Percentiles rank a stretch among this genome's conserved stretches.
Evolutionary conservation across 2,329 filamentous ascomycete genomes (phyloP).

Genomic region (Pseudofabraea citricarpa): DNA sequence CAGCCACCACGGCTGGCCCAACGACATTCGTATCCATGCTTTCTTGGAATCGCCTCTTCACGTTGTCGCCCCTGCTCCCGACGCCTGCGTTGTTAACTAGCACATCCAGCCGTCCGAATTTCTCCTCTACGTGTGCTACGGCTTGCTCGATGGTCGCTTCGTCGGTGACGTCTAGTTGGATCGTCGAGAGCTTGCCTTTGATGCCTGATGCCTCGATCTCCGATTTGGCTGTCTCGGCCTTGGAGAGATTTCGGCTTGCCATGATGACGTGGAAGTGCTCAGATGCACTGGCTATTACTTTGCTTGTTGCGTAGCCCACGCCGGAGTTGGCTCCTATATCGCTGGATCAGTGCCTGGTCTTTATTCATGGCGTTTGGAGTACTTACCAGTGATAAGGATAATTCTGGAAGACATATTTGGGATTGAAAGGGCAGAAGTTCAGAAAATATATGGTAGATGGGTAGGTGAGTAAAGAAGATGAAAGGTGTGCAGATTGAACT

Average conservation of each 20-base stretch:
- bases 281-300: conserved; percentile 4
- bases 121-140: conserved; percentile 17
- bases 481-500: too few species aligned
- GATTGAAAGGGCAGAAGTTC: too few species aligned
- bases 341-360: conserved; percentile 10
- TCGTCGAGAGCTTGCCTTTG: conserved; percentile 12
- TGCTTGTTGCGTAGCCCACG: conserved; percentile 33
- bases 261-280: conserved; percentile 19
- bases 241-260: conserved; percentile 16
- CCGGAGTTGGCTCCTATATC: conserved; percentile 37
- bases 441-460: too few species aligned
- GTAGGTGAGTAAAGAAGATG: too few species aligned
- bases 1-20: conserved; percentile 6
- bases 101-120: conserved; percentile 27
- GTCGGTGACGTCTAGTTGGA: conserved; percentile 27
- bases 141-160: conserved; percentile 27
- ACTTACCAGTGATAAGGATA: conserved; percentile 11
- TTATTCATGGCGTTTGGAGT: background rate
- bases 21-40: conserved; percentile 9
- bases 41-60: conserved; percentile 1
- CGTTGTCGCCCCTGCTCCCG: background rate
- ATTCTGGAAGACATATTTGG: conserved; percentile 7
- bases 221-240: conserved; percentile 10
- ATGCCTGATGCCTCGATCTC: conserved; percentile 26
- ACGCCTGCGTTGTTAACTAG: conserved; percentile 14